Evolutionary conservation across 805 yeast genomes (phyloP), one percentile per base, ranked within the genome.

Genomic region (Pichia paraexigua): DNA sequence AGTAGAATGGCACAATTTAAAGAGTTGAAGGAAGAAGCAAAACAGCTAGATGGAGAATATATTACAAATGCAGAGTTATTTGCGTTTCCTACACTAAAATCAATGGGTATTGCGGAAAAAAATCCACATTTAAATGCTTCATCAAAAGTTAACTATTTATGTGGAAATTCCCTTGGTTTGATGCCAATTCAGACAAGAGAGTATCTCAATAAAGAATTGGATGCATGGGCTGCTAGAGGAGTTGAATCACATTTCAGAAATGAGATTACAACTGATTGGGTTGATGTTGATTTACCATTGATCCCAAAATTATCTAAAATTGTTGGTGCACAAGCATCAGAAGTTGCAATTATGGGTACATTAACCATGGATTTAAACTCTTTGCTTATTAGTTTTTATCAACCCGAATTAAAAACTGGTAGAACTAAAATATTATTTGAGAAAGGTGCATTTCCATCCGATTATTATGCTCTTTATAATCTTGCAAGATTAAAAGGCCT

Each of bases 151-250:
- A 71, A 76, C 22, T 92, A 91, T 63, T 71, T 91, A 45, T 89
- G 96, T 68, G 98, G 98, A 2, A 92, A 91, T 70, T 88, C 96
- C n/a, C 77, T 91, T 8, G 98, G 98, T 0, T 69, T 91, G 53
- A 86, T 89, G 91, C 97, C 98, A 0, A 71, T 67, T 47, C 62
- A 71, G 9, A 82, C 91, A 0, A 71, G 78, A 35, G 56, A 57
- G 8, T 85, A 86, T 17, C 70, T 91, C 17, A 67, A 68, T 46
- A 74, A 71, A 41, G 97, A 91, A 65, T 70, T 91, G 46, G 77
- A 81, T 56, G 95, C 94, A 0, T 91, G 98, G 98, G 73, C 79
- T 30, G 72, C 65, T 27, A 71, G 90, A 35, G 98, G 83, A 2
- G 98, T 91, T 9, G 90, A 86, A 55, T 79, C 94, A 0, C 98